phyloP scores from a whole-genome alignment of 805 yeast species.

The Myxozyma mucilagina region DNA sequence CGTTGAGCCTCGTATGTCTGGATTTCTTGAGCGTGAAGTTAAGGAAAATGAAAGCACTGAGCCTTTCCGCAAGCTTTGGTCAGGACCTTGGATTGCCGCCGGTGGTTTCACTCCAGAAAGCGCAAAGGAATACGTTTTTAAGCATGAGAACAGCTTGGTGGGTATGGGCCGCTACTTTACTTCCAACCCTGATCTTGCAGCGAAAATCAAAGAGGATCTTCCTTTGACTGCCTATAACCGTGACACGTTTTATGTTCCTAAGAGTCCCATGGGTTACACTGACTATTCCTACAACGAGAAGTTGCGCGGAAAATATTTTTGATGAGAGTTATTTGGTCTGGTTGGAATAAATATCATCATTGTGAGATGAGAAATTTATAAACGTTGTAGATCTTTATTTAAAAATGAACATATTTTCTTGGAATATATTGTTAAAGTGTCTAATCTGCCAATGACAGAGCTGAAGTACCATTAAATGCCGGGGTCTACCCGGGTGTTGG shows the following conservation, averaged over 20 bases:
- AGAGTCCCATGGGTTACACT: conserved; percentile 13
- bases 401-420: too few relatives aligned
- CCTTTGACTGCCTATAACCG: conserved; percentile 51
- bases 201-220: conserved; percentile 45
- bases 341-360: not conserved
- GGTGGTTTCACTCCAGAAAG: conserved; percentile 32
- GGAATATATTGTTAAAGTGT: too few relatives aligned
- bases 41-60: conserved; percentile 9
- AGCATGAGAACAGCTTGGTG: conserved; percentile 33
- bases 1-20: conserved; percentile 50
- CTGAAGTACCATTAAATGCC: too few relatives aligned
- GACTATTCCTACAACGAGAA: conserved; percentile 13
- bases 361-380: too few relatives aligned
- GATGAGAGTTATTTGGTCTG: conserved; percentile 40
- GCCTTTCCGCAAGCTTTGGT: conserved; percentile 16
- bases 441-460: too few relatives aligned
- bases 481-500: too few relatives aligned
- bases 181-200: conserved; percentile 57
- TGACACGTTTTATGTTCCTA: conserved; percentile 47
- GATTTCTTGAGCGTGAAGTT: conserved; percentile 21
- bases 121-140: conserved; percentile 12
- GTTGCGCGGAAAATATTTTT: conserved; percentile 13
- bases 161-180: conserved; percentile 53
- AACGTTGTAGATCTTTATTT: too few relatives aligned
- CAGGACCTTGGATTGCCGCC: conserved; percentile 30